These are phyloP conservation scores for Cyamopsis tetragonoloba DNA, from an alignment of 306 rosid species.

Conservation along the genomic window DNA sequence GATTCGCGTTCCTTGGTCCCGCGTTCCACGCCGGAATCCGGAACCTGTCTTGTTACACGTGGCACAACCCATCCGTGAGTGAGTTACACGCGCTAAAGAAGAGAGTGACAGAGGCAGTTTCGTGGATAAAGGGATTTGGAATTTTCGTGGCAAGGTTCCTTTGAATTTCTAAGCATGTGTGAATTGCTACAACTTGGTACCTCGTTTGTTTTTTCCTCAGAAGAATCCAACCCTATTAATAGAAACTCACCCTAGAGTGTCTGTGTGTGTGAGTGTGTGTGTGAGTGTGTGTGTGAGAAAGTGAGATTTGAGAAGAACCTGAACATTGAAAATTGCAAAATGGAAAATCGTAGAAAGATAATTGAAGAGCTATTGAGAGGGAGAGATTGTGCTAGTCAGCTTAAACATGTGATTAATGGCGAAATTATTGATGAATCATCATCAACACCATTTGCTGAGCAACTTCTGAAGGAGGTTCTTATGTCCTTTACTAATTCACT, in stretches of 20 bases:
- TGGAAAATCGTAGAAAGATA: slow-evolving; percentile 21
- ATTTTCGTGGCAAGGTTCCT: slow-evolving; percentile 36
- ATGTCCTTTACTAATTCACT: slow-evolving; percentile 41
- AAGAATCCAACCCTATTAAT: too few relatives aligned
- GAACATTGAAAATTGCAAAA: background rate
- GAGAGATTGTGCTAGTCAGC: slow-evolving; percentile 28
- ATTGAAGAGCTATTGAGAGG: slow-evolving; percentile 45
- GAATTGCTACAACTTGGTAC: background rate
- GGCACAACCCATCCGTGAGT: background rate
- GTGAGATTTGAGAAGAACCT: background rate
- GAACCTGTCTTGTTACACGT: background rate
- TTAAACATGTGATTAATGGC: slow-evolving; percentile 17
- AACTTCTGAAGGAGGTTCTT: slow-evolving; percentile 34
- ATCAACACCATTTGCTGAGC: slow-evolving; percentile 20
- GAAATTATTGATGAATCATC: background rate
- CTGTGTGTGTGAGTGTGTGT: too few relatives aligned
- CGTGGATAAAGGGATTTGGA: background rate
- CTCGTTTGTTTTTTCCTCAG: background rate
- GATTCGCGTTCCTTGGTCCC: background rate
- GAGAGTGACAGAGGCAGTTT: background rate
- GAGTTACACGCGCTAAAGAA: fast-evolving
- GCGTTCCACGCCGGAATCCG: background rate
- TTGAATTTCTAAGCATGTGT: slow-evolving; percentile 25
- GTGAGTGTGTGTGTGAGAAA: background rate
- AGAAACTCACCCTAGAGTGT: too few relatives aligned